Percentiles rank a stretch among this genome's conserved stretches.
These are phyloP conservation scores for Colletotrichum shisoi DNA, from an alignment of 2,329 filamentous ascomycete genomes.

Conservation along the genomic window DNA sequence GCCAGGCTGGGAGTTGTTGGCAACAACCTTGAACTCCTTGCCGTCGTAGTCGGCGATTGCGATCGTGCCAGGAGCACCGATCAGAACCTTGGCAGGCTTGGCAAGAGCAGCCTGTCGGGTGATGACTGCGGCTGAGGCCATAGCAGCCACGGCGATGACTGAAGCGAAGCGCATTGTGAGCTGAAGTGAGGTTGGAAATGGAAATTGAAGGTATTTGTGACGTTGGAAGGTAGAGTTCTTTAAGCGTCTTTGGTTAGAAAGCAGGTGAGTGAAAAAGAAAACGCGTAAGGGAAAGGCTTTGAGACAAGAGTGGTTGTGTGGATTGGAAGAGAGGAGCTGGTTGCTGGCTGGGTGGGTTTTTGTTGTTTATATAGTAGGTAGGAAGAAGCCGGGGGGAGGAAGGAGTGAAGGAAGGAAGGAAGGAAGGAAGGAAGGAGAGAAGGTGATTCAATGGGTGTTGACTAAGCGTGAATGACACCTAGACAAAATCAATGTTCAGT, in stretches of 20 bases:
- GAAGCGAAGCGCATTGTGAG: slow-evolving; percentile 30
- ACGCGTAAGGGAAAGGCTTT: not conserved
- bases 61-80: slow-evolving; percentile 54
- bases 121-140: slow-evolving; percentile 33
- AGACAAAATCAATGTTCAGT: not conserved
- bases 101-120: slow-evolving; percentile 17
- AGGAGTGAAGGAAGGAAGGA: not conserved
- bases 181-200: not conserved
- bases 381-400: too few relatives aligned
- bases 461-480: not conserved
- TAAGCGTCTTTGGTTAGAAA: not conserved
- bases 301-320: slow-evolving; percentile 1
- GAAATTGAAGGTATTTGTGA: not conserved
- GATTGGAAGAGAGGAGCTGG: not conserved
- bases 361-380: not conserved
- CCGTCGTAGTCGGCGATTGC: slow-evolving; percentile 54
- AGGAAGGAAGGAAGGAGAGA: not conserved
- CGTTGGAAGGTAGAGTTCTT: not conserved
- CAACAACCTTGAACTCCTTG: slow-evolving; percentile 50
- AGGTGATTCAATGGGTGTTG: not conserved
- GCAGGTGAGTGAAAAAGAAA: too few relatives aligned
- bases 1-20: slow-evolving; percentile 46
- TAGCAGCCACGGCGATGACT: slow-evolving; percentile 22
- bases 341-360: not conserved
- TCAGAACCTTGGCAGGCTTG: slow-evolving; percentile 48